Base-by-base conservation (phyloP, 75 land plant genomes). In the Pinus taeda region DNA sequence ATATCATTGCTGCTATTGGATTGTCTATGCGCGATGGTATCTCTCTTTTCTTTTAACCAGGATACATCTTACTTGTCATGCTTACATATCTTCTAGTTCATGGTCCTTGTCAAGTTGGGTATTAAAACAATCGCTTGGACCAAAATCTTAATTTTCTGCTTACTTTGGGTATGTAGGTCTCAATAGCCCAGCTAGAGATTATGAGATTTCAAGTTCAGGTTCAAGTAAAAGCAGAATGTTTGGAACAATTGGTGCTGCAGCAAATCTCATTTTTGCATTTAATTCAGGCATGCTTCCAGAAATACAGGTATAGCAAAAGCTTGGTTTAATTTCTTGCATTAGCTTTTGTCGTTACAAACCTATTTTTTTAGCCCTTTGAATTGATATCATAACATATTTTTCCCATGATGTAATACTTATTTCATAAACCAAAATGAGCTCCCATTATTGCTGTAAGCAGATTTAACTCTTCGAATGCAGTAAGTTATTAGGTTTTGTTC, bases 171-270 rank as follows among this genome's bases (percentile, higher is more conserved):
- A 59, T 17, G 20, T 20, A 59, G n/a, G 20, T 15, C n/a, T 4
- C n/a, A 59, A 2, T 59, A 59, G 60, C 14, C 15, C 8, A n/a
- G 45, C 85, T 1, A 81, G 92, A 30, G 92, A 93, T 70, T 93
- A 93, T 57, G 73, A 73, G 63, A 79, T 90, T 59, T 85, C 76
- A 30, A 6, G 45, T 42, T 42, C 11, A 45, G 92, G 88, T 26
- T 57, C 88, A 26, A 75, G 15, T 0, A 49, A 60, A 0, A 77
- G 37, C 81, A 80, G 83, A 67, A 80, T 85, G 6, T 92, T 93
- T 65, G 84, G 71, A 58, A 79, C 83, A 59, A 59, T 17, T 17
- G 20, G 0, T 14, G 9, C 59, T 12, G 9, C 59, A 58, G 9
- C 18, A 7, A 18, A 58, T 58, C 3, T 58, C 0, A 3, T 58